Evolutionary conservation across 768 basidiomycete genomes (phyloP), one percentile per base, ranked within the genome.

Genomic region (Austroboletus eburneus): DNA sequence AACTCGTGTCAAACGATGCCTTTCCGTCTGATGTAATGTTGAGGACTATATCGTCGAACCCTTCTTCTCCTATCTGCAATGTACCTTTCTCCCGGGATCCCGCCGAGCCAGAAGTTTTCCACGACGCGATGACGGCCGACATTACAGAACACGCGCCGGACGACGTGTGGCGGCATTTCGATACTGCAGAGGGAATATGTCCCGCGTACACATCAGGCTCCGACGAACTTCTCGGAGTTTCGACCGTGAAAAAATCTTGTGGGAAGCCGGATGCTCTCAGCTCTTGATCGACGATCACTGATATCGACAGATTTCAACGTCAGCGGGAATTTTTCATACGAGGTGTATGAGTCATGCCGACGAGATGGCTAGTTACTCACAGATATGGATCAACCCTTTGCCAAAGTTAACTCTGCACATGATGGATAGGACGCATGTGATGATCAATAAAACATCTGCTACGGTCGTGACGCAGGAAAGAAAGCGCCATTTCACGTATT

Each of bases 321-420:
- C 9, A 37, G n/a, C 9, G 27, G 40, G 9, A 6, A 27, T 27
- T 10, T 10, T 27, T 27, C 25, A 10, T 27, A n/a, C n/a, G n/a
- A n/a, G n/a, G n/a, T 27, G 25, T 27, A 27, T 10, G 25, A 27
- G 25, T 10, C 25, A 27, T 10, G 25, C 25, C 25, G 10, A 10
- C 25, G 10, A 27, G 10, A 5, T 5, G 25, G 5, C 6, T 27
- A 5, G 10, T 10, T 2, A 57, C 75, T 64, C 58, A 80, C 79
- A 61, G 51, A 73, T 80, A 24, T 79, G 74, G 4, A 71, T 69
- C 9, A 80, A 67, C 2, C 79, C 80, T 54, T 72, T 75, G 9
- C 75, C 79, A 55, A 80, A 82, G 52, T 79, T 73, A 23, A 72
- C 46, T 42, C 77, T 68, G 58, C 78, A 80, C n/a, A 74, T 38